A percentile compares a stretch with the other conserved stretches of the same genome.
Conservation (phyloP, 2,329 filamentous ascomycete genomes). For the Penicillium brasilianum region DNA sequence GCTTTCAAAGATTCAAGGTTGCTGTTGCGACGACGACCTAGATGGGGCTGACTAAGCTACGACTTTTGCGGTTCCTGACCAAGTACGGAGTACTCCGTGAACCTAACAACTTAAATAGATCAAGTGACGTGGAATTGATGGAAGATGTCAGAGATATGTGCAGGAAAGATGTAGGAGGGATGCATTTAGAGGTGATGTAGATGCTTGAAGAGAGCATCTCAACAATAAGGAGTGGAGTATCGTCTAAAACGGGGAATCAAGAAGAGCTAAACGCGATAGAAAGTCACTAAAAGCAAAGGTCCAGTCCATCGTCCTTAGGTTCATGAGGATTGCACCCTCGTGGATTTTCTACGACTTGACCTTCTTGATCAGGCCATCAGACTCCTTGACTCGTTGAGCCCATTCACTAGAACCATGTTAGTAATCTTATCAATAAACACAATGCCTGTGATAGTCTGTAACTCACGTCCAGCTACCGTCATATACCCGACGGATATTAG, state of each 20-base stretch:
- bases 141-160: background rate
- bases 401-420: constrained; percentile 49
- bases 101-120: no score
- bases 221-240: constrained; percentile 8
- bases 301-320: background rate
- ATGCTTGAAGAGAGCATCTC: background rate
- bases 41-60: constrained; percentile 23
- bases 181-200: background rate
- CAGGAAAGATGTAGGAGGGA: background rate
- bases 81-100: no score
- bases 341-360: constrained; percentile 22
- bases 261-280: constrained; percentile 1
- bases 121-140: background rate
- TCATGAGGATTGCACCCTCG: background rate
- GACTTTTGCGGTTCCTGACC: constrained; percentile 1
- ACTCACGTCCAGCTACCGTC: constrained; percentile 98
- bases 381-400: constrained; percentile 55
- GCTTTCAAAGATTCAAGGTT: background rate
- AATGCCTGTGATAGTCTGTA: background rate
- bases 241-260: constrained; percentile 1
- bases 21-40: constrained; percentile 5
- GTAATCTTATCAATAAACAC: background rate
- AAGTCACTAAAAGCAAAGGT: background rate
- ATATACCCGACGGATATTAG: constrained; percentile 75
- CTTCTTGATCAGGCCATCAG: constrained; percentile 53